Evolutionary conservation across 2,329 filamentous ascomycete species (phyloP), one percentile per base, ranked within the genome.

Genomic region (Epichloe sp.): DNA sequence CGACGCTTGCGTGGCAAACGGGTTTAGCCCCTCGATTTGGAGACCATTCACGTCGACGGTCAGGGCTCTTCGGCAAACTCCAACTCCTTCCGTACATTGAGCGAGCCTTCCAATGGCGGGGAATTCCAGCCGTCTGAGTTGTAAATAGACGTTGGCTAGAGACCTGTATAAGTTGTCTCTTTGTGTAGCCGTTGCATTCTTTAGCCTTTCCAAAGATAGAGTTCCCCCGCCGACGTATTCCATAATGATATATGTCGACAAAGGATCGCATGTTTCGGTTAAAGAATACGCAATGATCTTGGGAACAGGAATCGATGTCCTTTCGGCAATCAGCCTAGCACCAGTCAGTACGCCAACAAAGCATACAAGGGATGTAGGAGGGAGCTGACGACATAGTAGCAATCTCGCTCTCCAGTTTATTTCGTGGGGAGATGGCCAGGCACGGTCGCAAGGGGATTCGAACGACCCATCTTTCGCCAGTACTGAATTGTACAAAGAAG

Each of bases 81-180:
- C 23, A 34, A 49, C 17, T 4, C 23, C 45, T 17, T 45, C 37
- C n/a, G 48, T 1, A 31, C 10, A 19, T 3, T 34, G 17, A 1
- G 36, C 36, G 15, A 56, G 36, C n/a, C 55, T 45, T 15, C 55
- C 55, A 15, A 55, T 55, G 14, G 51, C 36, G 5, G 51, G 49
- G 35, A 56, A 56, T n/a, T 49, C 49, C 8, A 54, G 50, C 12
- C 51, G 45, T n/a, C 54, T 47, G n/a, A 56, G 52, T 26, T 56
- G 51, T n/a, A 54, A 46, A 37, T 52, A 53, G n/a, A 56, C 49
- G 34, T 53, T 45, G 23, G 53, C 53, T 14, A 56, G 51, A 19
- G 55, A 56, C 2, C 23, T 48, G 46, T 53, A 53, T 5, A 55
- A 46, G 11, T 17, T 38, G 8, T 51, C 35, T 35, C 40, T 23